These are phyloP conservation scores for Vanilla planifolia DNA, from an alignment of 106 monocot species.

Conservation along the genomic window DNA sequence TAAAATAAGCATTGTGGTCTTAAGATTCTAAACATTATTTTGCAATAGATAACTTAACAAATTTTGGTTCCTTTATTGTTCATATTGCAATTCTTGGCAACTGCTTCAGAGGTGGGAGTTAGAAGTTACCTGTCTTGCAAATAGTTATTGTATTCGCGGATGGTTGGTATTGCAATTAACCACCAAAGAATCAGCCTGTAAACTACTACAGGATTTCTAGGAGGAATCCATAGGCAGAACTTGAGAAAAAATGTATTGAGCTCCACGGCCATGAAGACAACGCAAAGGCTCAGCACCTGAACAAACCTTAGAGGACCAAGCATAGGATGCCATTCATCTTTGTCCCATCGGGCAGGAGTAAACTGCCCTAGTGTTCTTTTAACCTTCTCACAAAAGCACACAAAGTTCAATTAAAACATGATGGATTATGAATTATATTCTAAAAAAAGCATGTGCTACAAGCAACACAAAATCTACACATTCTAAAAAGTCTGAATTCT, in stretches of 20 bases:
- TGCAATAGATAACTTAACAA: no score
- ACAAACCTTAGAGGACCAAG: constrained; percentile 64
- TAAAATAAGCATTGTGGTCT: no score
- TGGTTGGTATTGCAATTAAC: constrained; percentile 67
- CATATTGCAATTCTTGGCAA: no score
- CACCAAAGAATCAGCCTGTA: constrained; percentile 62
- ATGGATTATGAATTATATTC: no score
- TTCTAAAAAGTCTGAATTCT: no score
- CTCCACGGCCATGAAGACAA: constrained; percentile 50
- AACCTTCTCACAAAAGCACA: no score
- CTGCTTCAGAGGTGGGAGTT: no score
- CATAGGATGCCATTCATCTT: constrained; percentile 58
- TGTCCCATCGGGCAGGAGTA: constrained; percentile 64
- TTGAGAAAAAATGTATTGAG: constrained; percentile 68
- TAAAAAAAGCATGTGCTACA: no score
- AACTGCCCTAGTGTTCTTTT: constrained; percentile 62
- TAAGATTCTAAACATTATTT: no score
- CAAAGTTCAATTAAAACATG: no score
- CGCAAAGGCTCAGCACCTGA: constrained; percentile 50
- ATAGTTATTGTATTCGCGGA: constrained; percentile 60
- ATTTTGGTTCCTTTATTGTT: no score
- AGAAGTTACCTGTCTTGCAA: constrained; percentile 55
- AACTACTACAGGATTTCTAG: constrained; percentile 44
- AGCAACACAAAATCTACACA: no score
- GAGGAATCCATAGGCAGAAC: constrained; percentile 69